Evolutionary conservation across 2,329 filamentous ascomycete species (phyloP), one percentile per base, ranked within the genome.

Genomic region (Aspergillus calidoustus): DNA sequence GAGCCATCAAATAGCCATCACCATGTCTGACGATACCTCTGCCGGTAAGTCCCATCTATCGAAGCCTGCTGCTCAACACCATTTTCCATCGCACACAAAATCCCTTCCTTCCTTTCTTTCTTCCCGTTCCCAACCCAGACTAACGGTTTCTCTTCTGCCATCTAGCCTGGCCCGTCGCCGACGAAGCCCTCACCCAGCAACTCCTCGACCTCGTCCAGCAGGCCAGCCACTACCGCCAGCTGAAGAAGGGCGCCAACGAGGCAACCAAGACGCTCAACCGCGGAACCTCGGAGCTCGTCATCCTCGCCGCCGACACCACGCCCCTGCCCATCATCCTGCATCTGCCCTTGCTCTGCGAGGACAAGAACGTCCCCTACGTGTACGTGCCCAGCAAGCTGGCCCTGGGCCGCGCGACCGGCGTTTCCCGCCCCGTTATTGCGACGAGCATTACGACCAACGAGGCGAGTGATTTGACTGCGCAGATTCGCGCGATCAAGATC

Each of bases 361-460:
- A 85, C 73, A 88, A 89, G 83, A 89, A 89, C 78, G 84, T 87
- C n/a, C 83, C 86, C 25, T 88, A 92, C 80, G 85, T 92, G 72
- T 91, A 87, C 74, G 86, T 91, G 49, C 89, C 88, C 68, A 86
- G 85, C 80, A 91, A 96, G 87, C 90, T 92, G 72, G 91, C 92
- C 58, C 88, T 97, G 53, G 93, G 93, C 71, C 87, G 93, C 69
- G 93, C 94, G 53, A 95, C 91, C 76, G 94, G 94, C 84, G 94
- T 97, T 65, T 90, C 86, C 74, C 87, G 94, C 62, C 85, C 92
- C 59, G 93, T 98, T 64, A 97, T 98, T 72, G 90, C 92, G 46
- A 89, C 88, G 65, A 89, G 86, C 73, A 96, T 98, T 80, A 97
- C 92, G 69, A 93, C 90, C 79, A 96, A 96, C 85, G 92, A 96